Evolutionary conservation across 768 basidiomycete genomes (phyloP).

Genomic region (Boletellus emodensis): DNA sequence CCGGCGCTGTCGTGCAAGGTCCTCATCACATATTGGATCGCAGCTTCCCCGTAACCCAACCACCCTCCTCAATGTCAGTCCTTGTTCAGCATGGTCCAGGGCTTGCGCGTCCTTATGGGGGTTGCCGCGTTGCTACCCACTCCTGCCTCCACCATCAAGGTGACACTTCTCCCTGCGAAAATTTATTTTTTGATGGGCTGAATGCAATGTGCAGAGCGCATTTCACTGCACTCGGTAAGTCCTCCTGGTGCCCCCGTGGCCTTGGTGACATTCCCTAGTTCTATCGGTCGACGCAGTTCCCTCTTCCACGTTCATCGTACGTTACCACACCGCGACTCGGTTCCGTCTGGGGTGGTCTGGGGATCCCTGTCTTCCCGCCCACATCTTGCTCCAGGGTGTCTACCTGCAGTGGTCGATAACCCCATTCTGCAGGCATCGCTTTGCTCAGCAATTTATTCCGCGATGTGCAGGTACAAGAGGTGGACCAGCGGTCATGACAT

Average conservation of each 20-base stretch:
- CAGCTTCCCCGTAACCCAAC: slow-evolving; percentile 1
- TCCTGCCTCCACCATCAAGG: neutral
- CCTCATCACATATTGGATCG: neutral
- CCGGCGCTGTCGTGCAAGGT: neutral
- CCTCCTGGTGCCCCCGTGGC: neutral
- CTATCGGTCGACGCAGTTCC: neutral
- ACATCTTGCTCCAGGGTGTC: neutral
- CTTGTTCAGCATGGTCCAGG: neutral
- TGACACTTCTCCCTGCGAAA: neutral
- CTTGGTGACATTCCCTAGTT: neutral
- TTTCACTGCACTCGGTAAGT: neutral
- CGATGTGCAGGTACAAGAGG: neutral
- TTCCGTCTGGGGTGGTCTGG: neutral
- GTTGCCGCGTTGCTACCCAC: neutral
- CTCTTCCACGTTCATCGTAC: neutral
- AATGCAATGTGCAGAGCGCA: neutral
- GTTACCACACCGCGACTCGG: neutral
- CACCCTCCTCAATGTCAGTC: neutral
- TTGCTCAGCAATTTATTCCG: neutral
- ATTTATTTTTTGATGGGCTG: neutral
- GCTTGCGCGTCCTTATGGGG: neutral
- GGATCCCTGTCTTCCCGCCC: neutral
- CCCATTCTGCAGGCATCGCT: neutral
- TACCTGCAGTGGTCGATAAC: neutral
- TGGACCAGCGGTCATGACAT: neutral